Percentiles rank a stretch among this genome's conserved stretches.
Conservation (phyloP, 1,284 basidiomycete genomes). For the Boletus sp. region DNA sequence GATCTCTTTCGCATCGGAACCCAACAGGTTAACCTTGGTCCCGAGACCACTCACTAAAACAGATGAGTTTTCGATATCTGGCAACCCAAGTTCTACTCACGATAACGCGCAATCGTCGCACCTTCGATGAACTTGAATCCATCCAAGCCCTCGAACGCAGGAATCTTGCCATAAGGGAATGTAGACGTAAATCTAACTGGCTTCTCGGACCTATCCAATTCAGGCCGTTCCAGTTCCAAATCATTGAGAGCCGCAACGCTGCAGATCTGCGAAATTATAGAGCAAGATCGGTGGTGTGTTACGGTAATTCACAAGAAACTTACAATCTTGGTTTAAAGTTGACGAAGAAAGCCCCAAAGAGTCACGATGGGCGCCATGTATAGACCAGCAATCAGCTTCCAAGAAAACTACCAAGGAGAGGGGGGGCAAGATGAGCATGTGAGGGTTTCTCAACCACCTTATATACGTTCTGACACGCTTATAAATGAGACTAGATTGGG, state of each 20-base stretch:
- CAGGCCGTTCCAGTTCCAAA: constrained; percentile 10
- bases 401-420: background rate
- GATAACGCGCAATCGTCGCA: constrained; percentile 51
- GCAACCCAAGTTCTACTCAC: constrained; percentile 27
- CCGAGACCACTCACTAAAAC: too few relatives aligned
- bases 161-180: constrained; percentile 46
- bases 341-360: background rate
- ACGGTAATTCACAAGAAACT: background rate
- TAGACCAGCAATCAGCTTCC: background rate
- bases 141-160: constrained; percentile 48
- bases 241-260: constrained; percentile 16
- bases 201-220: constrained; percentile 31
- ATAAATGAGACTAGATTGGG: too few relatives aligned
- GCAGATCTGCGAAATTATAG: background rate
- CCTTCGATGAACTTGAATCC: constrained; percentile 50
- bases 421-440: too few relatives aligned
- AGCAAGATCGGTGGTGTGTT: background rate
- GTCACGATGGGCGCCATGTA: background rate
- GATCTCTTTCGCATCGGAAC: constrained; percentile 38
- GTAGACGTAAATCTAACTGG: constrained; percentile 40
- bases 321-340: background rate
- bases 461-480: background rate
- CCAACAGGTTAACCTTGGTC: constrained; percentile 46
- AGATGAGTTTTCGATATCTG: too few relatives aligned
- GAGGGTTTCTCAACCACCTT: background rate